Conservation (phyloP, 83 land plant species). For the Diphasiastrum complanatum region DNA sequence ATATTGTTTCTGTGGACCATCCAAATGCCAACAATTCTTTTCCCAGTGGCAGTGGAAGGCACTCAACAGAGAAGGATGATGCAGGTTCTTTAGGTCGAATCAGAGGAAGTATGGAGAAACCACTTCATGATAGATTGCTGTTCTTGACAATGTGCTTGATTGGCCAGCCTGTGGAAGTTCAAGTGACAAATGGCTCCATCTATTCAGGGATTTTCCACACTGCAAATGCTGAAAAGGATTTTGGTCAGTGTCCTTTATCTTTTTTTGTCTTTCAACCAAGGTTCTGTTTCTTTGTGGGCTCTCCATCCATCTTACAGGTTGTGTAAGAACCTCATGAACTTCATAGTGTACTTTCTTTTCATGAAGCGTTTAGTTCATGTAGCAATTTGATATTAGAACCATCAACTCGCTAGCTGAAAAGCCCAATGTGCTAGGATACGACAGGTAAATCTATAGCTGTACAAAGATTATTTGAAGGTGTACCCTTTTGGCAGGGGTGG, state of each 20-base stretch:
- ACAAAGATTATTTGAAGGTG: not conserved
- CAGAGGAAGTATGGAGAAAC: conserved; percentile 14
- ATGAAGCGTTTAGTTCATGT: too few relatives aligned
- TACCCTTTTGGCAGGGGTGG: conserved; percentile 45
- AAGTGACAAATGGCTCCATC: conserved; percentile 72
- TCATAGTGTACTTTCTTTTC: too few relatives aligned
- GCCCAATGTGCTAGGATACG: too few relatives aligned
- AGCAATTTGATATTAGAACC: too few relatives aligned
- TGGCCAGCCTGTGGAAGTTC: conserved; percentile 89
- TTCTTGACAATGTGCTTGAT: conserved; percentile 56
- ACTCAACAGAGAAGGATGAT: not conserved
- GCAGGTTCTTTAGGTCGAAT: not conserved
- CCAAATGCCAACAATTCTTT: not conserved
- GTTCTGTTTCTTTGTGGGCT: too few relatives aligned
- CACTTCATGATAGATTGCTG: conserved; percentile 45
- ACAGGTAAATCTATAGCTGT: too few relatives aligned
- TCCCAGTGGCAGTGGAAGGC: conserved; percentile 6
- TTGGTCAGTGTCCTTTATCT: conserved; percentile 43
- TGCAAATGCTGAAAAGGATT: conserved; percentile 48
- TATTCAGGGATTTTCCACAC: conserved; percentile 85
- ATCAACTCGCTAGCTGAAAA: too few relatives aligned
- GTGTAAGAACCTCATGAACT: not conserved
- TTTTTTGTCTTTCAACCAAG: not conserved
- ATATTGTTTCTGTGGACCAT: not conserved
- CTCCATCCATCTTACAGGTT: not conserved